These are phyloP conservation scores for Pachyrhizus erosus DNA, from an alignment of 306 rosid genomes.

Conservation along the genomic window DNA sequence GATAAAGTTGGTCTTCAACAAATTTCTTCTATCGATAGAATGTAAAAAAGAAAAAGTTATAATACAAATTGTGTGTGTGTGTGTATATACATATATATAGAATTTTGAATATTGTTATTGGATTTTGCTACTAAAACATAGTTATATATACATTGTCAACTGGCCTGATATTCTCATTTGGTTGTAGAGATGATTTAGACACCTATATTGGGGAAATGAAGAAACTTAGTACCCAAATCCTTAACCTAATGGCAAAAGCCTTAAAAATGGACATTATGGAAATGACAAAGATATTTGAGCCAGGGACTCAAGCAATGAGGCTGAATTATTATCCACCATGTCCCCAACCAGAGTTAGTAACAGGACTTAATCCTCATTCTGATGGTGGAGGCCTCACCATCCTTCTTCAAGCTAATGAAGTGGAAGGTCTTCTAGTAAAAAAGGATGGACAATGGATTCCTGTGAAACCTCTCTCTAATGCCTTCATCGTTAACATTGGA, in stretches of 20 bases:
- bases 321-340: conserved; percentile 44
- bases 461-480: conserved; percentile 46
- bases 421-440: conserved; percentile 48
- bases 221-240: background rate
- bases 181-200: conserved; percentile 19
- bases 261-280: conserved; percentile 8
- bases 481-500: conserved; percentile 45
- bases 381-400: conserved; percentile 38
- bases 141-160: background rate
- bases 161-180: background rate
- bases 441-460: conserved; percentile 51
- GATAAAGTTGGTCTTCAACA: too few relatives aligned
- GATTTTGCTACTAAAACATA: background rate
- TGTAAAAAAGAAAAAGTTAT: too few relatives aligned
- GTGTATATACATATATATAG: too few relatives aligned
- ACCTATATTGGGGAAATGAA: background rate
- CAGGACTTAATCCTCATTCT: conserved; percentile 42
- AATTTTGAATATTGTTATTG: too few relatives aligned
- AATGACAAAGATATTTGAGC: background rate
- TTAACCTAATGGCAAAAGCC: conserved; percentile 31
- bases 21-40: too few relatives aligned
- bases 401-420: conserved; percentile 38
- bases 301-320: conserved; percentile 27
- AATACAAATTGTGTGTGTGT: too few relatives aligned
- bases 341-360: conserved; percentile 39